Evolutionary conservation across 768 basidiomycete species (phyloP).

Genomic region (Pisolithus tinctorius): DNA sequence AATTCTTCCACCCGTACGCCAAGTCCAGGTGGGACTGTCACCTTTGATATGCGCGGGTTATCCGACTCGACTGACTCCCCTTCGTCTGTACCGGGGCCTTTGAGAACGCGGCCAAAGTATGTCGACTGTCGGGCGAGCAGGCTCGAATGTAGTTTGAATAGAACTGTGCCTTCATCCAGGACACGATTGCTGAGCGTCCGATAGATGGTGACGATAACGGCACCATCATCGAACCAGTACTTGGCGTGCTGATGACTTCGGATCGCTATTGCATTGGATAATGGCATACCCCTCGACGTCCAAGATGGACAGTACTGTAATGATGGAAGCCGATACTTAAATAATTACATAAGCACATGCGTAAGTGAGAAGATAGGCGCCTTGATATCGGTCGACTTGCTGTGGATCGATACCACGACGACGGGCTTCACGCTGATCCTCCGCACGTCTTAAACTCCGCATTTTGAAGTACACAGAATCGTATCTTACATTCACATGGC

Average conservation of each 20-base stretch:
- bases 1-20: constrained; percentile 42
- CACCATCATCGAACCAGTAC: constrained; percentile 67
- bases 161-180: constrained; percentile 10
- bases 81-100: no score
- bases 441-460: no score
- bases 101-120: constrained; percentile 7
- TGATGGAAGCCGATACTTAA: no score
- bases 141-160: constrained; percentile 53
- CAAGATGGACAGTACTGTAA: neutral
- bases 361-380: no score
- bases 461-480: no score
- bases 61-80: neutral
- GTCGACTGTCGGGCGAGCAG: constrained; percentile 49
- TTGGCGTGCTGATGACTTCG: constrained; percentile 32
- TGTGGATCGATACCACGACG: no score
- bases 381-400: no score
- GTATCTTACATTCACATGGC: no score
- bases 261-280: neutral
- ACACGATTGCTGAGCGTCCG: constrained; percentile 6
- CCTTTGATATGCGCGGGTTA: constrained; percentile 9
- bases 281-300: neutral
- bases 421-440: no score
- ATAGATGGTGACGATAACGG: constrained; percentile 42
- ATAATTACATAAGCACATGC: no score
- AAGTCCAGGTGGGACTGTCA: constrained; percentile 31